These are phyloP conservation scores for Sanguinoderma infundibulare DNA, from an alignment of 1,284 basidiomycete species.

Conservation along the genomic window DNA sequence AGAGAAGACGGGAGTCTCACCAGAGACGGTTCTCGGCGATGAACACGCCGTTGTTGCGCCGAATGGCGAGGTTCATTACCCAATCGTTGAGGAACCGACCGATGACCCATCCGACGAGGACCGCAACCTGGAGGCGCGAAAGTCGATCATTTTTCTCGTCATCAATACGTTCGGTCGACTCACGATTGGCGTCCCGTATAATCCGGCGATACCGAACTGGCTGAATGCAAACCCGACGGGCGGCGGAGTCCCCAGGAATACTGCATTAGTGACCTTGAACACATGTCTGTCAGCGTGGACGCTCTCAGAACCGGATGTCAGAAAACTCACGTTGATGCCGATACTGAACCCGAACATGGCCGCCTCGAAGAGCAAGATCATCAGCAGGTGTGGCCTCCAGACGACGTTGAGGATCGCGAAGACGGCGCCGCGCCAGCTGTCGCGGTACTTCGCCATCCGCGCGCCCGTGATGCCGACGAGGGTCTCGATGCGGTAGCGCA, in stretches of 20 bases:
- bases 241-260: slow-evolving; percentile 64
- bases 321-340: slow-evolving; percentile 69
- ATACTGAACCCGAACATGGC: slow-evolving; percentile 71
- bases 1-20: slow-evolving; percentile 44
- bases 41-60: slow-evolving; percentile 69
- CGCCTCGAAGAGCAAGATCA: slow-evolving; percentile 61
- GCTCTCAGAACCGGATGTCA: not conserved
- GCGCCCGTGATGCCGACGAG: slow-evolving; percentile 69
- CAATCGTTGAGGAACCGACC: slow-evolving; percentile 73
- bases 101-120: slow-evolving; percentile 66
- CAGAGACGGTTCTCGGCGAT: slow-evolving; percentile 73
- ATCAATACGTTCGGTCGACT: slow-evolving; percentile 12
- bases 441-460: slow-evolving; percentile 64
- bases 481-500: slow-evolving; percentile 62
- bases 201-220: slow-evolving; percentile 55
- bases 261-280: slow-evolving; percentile 67
- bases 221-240: slow-evolving; percentile 65
- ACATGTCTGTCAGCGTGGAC: not conserved
- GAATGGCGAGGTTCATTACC: slow-evolving; percentile 60
- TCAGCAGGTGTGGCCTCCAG: slow-evolving; percentile 68
- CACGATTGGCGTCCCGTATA: slow-evolving; percentile 72
- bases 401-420: slow-evolving; percentile 55
- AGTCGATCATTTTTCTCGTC: not conserved
- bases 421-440: slow-evolving; percentile 54
- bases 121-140: slow-evolving; percentile 48